Conservation (phyloP, 257 asterid genomes). For the Solanum sparsipilum region DNA sequence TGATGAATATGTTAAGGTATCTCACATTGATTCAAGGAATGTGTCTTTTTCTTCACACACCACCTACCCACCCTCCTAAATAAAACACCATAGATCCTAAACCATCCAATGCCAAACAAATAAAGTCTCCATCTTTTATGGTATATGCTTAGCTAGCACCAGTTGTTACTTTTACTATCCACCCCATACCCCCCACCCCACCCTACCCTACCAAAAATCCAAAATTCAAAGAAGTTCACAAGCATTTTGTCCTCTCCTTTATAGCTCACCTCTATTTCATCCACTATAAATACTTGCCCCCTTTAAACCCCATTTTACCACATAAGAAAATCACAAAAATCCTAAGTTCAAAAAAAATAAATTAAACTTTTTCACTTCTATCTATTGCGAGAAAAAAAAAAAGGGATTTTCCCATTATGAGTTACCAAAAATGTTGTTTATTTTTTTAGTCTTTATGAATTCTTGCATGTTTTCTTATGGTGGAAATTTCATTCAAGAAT, state of each 20-base stretch:
- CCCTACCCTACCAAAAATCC: not conserved
- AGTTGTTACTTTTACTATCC: not conserved
- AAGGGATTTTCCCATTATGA: not conserved
- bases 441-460: slow-evolving; percentile 1
- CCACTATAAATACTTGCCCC: not conserved
- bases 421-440: not conserved
- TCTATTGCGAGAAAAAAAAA: not conserved
- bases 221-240: not conserved
- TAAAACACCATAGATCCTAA: not conserved
- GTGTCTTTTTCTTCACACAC: not conserved
- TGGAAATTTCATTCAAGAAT: slow-evolving; percentile 31
- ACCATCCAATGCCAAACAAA: not conserved
- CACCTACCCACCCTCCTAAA: not conserved
- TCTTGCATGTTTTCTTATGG: slow-evolving; percentile 9
- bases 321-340: not conserved
- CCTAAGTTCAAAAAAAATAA: not conserved
- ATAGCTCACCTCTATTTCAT: not conserved
- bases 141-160: not conserved
- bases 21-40: not conserved
- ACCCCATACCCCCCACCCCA: not conserved
- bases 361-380: not conserved
- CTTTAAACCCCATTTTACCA: not conserved
- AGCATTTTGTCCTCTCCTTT: not conserved
- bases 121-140: not conserved
- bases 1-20: not conserved